Conservation (phyloP, 1,284 basidiomycete species). For the Bondarzewia mesenterica region DNA sequence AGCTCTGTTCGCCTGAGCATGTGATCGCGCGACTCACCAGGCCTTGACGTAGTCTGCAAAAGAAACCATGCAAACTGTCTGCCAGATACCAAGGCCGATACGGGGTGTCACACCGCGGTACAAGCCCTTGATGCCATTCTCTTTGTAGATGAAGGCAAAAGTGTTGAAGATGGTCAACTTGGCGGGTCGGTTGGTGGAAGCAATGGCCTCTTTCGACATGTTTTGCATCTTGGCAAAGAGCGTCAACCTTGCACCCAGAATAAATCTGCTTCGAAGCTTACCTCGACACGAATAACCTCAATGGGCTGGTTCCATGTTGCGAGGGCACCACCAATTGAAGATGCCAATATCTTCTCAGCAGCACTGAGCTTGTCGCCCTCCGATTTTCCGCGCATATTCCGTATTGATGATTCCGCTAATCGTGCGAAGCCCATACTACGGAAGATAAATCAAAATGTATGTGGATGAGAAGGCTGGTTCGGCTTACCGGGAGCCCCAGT, state of each 20-base stretch:
- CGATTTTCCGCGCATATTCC: conserved; percentile 67
- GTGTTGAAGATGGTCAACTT: conserved; percentile 94
- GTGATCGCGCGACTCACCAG: conserved; percentile 44
- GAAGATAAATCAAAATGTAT: conserved; percentile 1
- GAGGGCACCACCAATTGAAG: conserved; percentile 90
- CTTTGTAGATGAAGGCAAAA: conserved; percentile 86
- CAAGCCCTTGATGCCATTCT: conserved; percentile 94
- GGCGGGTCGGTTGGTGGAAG: conserved; percentile 68
- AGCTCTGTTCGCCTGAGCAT: no score
- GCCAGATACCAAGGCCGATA: conserved; percentile 94
- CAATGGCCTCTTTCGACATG: conserved; percentile 75
- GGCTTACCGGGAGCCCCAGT: conserved; percentile 93
- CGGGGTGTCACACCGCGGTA: conserved; percentile 98
- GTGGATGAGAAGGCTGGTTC: not conserved
- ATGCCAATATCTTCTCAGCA: conserved; percentile 83
- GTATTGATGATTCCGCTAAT: conserved; percentile 80
- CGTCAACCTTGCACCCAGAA: conserved; percentile 4
- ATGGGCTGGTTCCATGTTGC: conserved; percentile 99
- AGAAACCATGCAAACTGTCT: conserved; percentile 97
- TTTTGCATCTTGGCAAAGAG: conserved; percentile 82
- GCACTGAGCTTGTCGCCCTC: conserved; percentile 74
- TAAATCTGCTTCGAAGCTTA: conserved; percentile 21
- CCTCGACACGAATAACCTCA: conserved; percentile 92
- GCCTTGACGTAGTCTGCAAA: conserved; percentile 92
- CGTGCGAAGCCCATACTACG: conserved; percentile 95